A percentile compares a stretch with the other conserved stretches of the same genome.
Conservation (phyloP, 2,329 filamentous ascomycete genomes). For the Epichloe aotearoae region DNA sequence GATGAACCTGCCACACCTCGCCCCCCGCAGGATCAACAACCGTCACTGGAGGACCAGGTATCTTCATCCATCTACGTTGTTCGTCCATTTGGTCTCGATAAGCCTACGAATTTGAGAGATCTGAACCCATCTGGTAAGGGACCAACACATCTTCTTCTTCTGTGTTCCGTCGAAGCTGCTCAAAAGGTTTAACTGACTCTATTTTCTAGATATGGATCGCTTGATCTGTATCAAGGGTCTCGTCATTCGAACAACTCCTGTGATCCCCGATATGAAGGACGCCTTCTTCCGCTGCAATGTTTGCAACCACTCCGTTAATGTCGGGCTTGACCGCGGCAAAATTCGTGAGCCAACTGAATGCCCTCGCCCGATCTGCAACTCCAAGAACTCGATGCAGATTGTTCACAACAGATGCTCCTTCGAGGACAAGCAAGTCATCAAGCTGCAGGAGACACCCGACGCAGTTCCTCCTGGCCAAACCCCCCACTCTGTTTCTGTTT, state of each 20-base stretch:
- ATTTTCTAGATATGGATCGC: slow-evolving; percentile 69
- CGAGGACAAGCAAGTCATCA: slow-evolving; percentile 96
- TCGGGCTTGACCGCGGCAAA: slow-evolving; percentile 88
- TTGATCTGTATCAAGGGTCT: slow-evolving; percentile 89
- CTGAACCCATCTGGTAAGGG: slow-evolving; percentile 66
- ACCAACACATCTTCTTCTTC: background rate
- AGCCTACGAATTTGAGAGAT: slow-evolving; percentile 80
- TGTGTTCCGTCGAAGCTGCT: background rate
- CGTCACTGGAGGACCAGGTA: slow-evolving; percentile 66
- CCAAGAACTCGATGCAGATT: slow-evolving; percentile 95
- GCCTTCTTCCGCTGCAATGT: slow-evolving; percentile 94
- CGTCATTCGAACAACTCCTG: slow-evolving; percentile 87
- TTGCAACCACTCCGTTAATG: slow-evolving; percentile 81
- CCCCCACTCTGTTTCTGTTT: slow-evolving; percentile 90
- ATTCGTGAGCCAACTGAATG: slow-evolving; percentile 91
- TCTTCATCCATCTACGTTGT: slow-evolving; percentile 72
- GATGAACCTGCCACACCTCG: slow-evolving; percentile 29
- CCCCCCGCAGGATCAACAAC: slow-evolving; percentile 29
- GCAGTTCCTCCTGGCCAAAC: slow-evolving; percentile 91
- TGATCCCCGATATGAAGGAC: slow-evolving; percentile 98
- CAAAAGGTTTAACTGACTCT: background rate
- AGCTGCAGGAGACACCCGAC: slow-evolving; percentile 94
- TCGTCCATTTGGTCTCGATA: slow-evolving; percentile 77
- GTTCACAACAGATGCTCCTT: slow-evolving; percentile 92
- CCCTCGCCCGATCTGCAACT: slow-evolving; percentile 65